Percentiles rank a stretch among this genome's conserved stretches.
Conservation (phyloP, 2,329 filamentous ascomycete species). For the Bipolaris gigantea region DNA sequence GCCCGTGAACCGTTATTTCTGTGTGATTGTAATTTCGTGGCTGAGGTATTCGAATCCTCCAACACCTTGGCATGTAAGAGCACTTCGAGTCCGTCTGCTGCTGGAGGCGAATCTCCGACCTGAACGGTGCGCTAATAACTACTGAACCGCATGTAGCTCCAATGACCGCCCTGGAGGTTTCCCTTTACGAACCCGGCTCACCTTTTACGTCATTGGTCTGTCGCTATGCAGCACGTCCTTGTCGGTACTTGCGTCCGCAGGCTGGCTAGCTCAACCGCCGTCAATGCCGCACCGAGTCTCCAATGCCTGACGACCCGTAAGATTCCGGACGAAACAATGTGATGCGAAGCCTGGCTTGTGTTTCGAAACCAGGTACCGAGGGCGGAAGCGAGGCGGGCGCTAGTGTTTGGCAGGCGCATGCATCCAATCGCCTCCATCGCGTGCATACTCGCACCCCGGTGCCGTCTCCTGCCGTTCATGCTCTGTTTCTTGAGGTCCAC, state of each 20-base stretch:
- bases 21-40: neutral
- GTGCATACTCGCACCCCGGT: conserved; percentile 3
- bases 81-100: neutral
- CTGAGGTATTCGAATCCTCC: neutral
- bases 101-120: neutral
- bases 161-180: no score
- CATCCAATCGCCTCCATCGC: conserved; percentile 3
- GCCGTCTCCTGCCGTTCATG: conserved; percentile 10
- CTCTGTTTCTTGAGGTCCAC: conserved; percentile 5
- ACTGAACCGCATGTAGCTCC: neutral
- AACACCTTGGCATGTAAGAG: neutral
- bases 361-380: conserved; percentile 21
- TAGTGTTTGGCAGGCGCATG: conserved; percentile 11
- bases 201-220: neutral
- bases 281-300: neutral
- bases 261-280: neutral
- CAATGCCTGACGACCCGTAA: neutral
- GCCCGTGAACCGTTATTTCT: neutral
- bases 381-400: conserved; percentile 10
- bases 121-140: neutral
- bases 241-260: neutral
- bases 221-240: neutral
- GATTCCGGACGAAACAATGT: neutral
- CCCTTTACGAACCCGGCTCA: neutral
- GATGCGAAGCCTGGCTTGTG: neutral